These are phyloP conservation scores for Termitomyces sp. DNA, from an alignment of 768 basidiomycete genomes.

Conservation along the genomic window DNA sequence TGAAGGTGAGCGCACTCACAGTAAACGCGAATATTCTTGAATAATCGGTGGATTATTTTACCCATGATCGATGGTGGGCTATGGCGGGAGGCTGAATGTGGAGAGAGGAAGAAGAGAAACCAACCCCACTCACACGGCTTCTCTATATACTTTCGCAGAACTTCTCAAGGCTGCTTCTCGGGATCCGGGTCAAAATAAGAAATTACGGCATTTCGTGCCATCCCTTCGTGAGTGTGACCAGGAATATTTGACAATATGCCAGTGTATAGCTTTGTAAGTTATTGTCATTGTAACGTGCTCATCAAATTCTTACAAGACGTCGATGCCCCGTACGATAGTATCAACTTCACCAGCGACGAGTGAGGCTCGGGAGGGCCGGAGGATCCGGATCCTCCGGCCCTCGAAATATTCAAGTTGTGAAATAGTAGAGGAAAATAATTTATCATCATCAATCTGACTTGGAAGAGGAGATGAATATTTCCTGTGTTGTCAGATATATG, in stretches of 20 bases:
- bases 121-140: neutral
- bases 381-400: too few relatives aligned
- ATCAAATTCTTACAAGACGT: neutral
- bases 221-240: neutral
- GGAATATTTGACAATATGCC: neutral
- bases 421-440: too few relatives aligned
- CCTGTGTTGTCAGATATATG: too few relatives aligned
- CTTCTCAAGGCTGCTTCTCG: neutral
- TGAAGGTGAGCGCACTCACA: conserved; percentile 10
- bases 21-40: conserved; percentile 20
- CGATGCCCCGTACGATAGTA: too few relatives aligned
- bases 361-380: too few relatives aligned
- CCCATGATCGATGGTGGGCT: neutral
- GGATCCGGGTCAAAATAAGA: neutral
- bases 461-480: too few relatives aligned
- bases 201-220: neutral
- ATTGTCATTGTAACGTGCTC: too few relatives aligned
- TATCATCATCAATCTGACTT: too few relatives aligned
- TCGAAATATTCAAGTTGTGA: too few relatives aligned
- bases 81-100: neutral
- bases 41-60: neutral
- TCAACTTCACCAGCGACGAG: too few relatives aligned
- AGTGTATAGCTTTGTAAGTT: too few relatives aligned
- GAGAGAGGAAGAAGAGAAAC: conserved; percentile 17
- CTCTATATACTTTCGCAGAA: neutral